Percentiles rank a stretch among this genome's conserved stretches.
Evolutionary conservation across 495 filamentous ascomycete species (phyloP).

Genomic region (Penicillium salamii): DNA sequence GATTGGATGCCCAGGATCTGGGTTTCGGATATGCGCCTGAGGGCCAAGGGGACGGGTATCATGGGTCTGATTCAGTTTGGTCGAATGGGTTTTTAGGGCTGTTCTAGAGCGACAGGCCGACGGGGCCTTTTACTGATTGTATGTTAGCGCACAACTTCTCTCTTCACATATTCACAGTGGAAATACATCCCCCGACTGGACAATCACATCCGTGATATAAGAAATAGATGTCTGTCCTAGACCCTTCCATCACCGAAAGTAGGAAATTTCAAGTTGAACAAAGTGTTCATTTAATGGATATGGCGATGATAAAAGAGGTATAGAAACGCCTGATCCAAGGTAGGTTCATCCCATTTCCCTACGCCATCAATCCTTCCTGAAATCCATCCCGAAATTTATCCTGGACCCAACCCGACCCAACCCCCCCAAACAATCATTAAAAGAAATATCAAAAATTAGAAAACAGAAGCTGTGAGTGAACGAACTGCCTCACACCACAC

Average conservation of each 20-base stretch:
- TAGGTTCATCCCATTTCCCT: neutral
- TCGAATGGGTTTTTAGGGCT: slow-evolving; percentile 20
- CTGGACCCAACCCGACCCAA: neutral
- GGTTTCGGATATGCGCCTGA: slow-evolving; percentile 3
- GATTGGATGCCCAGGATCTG: slow-evolving; percentile 1
- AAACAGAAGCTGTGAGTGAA: slow-evolving; percentile 34
- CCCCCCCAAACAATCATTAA: slow-evolving; percentile 1
- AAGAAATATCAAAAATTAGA: slow-evolving; percentile 19
- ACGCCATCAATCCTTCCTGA: neutral
- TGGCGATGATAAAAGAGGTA: neutral
- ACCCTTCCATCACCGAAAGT: no score
- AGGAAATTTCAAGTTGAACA: no score
- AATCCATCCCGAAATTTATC: no score
- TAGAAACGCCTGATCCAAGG: slow-evolving; percentile 2
- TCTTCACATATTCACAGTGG: no score
- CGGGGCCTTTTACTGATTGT: no score
- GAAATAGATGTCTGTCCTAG: neutral
- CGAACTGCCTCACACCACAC: slow-evolving; percentile 43
- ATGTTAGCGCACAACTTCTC: neutral
- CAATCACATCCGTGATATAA: no score
- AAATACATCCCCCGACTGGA: no score
- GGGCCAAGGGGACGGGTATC: slow-evolving; percentile 5
- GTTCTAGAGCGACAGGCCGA: slow-evolving; percentile 11
- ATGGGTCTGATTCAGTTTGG: slow-evolving; percentile 7
- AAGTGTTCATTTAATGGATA: neutral